A percentile compares a stretch with the other conserved stretches of the same genome.
These are phyloP conservation scores for Xenosphaeropsis pyriputrescens DNA, from an alignment of 2,329 filamentous ascomycete species.

Conservation along the genomic window DNA sequence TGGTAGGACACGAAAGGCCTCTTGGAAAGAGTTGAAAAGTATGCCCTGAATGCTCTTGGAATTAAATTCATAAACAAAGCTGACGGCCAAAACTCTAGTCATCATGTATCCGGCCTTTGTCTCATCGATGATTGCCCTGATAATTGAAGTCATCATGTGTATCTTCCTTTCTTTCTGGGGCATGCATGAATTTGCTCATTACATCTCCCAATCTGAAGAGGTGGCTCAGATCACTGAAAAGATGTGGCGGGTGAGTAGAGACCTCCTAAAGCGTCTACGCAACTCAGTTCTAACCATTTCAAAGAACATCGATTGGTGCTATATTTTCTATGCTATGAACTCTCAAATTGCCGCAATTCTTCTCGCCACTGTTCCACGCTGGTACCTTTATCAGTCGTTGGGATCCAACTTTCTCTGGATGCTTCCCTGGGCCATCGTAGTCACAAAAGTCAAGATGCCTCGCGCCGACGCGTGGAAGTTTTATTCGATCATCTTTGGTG, in stretches of 20 bases:
- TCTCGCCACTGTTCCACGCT: constrained; percentile 44
- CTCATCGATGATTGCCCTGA: constrained; percentile 36
- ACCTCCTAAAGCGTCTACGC: no score
- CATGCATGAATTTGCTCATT: constrained; percentile 43
- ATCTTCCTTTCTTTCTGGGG: constrained; percentile 46
- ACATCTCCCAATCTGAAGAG: constrained; percentile 37
- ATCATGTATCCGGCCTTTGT: constrained; percentile 37
- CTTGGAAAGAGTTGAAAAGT: no score
- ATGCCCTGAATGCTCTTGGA: constrained; percentile 17
- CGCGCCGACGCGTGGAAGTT: constrained; percentile 49
- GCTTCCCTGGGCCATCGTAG: constrained; percentile 55
- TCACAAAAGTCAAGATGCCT: constrained; percentile 30
- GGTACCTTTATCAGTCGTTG: constrained; percentile 55
- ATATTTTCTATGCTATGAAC: constrained; percentile 52
- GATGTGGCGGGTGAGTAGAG: no score
- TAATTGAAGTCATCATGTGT: constrained; percentile 45
- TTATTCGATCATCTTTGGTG: constrained; percentile 51
- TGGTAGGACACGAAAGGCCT: constrained; percentile 8
- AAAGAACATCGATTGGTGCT: constrained; percentile 48
- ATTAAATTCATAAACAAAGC: constrained; percentile 17
- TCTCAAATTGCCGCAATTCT: constrained; percentile 52
- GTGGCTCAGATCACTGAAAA: constrained; percentile 46
- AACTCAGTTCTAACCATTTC: no score
- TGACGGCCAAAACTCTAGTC: constrained; percentile 10
- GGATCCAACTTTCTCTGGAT: constrained; percentile 54